phyloP scores from a whole-genome alignment of 805 yeast genomes.

The Priceomyces carsonii region DNA sequence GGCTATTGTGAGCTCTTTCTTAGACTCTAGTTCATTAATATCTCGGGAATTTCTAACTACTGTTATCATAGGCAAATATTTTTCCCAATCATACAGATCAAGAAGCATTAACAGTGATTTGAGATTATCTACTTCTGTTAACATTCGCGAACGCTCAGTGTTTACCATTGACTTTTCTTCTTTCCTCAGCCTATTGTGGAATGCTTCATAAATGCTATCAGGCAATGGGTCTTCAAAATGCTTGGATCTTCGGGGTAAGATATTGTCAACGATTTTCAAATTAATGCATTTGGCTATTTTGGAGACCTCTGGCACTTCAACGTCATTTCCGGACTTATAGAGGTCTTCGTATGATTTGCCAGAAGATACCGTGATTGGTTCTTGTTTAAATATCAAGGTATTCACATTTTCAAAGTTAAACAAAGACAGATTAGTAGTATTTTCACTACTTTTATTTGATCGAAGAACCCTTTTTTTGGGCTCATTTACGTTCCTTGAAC shows the following conservation, averaged over 20 bases:
- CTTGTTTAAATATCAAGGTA: constrained; percentile 18
- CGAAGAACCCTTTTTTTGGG: constrained; percentile 5
- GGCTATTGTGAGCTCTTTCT: constrained; percentile 51
- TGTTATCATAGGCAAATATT: constrained; percentile 48
- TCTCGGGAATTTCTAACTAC: constrained; percentile 49
- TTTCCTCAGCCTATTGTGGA: constrained; percentile 61
- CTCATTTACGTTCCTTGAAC: too few relatives aligned
- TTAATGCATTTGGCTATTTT: constrained; percentile 10
- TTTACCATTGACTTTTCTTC: constrained; percentile 63
- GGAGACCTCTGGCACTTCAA: constrained; percentile 8
- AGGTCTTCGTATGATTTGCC: constrained; percentile 8
- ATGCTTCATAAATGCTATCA: constrained; percentile 43
- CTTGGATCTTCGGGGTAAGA: constrained; percentile 22
- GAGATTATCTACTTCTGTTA: constrained; percentile 58
- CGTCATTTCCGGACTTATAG: constrained; percentile 16
- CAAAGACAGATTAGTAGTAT: constrained; percentile 17
- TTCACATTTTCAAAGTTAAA: constrained; percentile 38
- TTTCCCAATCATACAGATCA: constrained; percentile 47
- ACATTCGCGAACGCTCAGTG: constrained; percentile 53
- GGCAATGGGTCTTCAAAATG: constrained; percentile 40
- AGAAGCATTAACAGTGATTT: constrained; percentile 43
- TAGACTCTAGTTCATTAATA: constrained; percentile 49
- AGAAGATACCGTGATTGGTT: constrained; percentile 15
- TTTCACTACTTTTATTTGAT: constrained; percentile 4
- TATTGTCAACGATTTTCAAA: constrained; percentile 6